Conservation (phyloP, 2,329 filamentous ascomycete genomes). For the Bipolaris oryzae region DNA sequence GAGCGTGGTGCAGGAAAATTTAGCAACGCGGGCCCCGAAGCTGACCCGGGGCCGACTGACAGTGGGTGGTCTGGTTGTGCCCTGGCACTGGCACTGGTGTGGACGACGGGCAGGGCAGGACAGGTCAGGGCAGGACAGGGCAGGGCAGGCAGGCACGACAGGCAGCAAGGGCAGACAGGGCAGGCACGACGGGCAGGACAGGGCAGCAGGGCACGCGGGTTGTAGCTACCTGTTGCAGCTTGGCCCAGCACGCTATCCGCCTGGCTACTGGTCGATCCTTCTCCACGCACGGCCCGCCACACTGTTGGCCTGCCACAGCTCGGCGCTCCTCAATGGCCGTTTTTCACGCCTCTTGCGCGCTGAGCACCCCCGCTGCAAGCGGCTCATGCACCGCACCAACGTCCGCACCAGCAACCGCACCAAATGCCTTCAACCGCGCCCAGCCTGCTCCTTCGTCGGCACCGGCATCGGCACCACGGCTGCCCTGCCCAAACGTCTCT, state of each 20-base stretch:
- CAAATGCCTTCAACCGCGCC: conserved; percentile 19
- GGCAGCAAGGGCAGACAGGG: too few relatives aligned
- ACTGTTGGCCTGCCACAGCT: conserved; percentile 26
- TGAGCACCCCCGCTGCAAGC: conserved; percentile 10
- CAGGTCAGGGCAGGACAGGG: too few relatives aligned
- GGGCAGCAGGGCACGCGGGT: conserved; percentile 7
- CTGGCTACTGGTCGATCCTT: conserved; percentile 32
- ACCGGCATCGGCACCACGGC: neutral
- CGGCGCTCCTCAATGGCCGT: conserved; percentile 34
- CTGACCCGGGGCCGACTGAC: conserved; percentile 10
- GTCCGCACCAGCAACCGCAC: too few relatives aligned
- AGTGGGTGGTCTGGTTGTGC: too few relatives aligned
- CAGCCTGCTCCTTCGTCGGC: conserved; percentile 28
- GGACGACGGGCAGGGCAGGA: too few relatives aligned
- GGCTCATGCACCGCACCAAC: conserved; percentile 28
- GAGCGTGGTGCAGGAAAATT: conserved; percentile 2
- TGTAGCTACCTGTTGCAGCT: conserved; percentile 21
- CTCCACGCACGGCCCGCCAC: conserved; percentile 37
- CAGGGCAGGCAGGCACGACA: too few relatives aligned
- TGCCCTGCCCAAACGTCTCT: neutral
- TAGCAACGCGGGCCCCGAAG: conserved; percentile 17
- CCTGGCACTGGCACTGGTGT: too few relatives aligned
- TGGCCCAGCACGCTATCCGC: conserved; percentile 15
- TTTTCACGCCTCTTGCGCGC: conserved; percentile 31
- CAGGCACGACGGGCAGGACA: too few relatives aligned